A percentile compares a stretch with the other conserved stretches of the same genome.
Conservation (phyloP, 2,329 filamentous ascomycete species). For the Talaromyces rugulosus region DNA sequence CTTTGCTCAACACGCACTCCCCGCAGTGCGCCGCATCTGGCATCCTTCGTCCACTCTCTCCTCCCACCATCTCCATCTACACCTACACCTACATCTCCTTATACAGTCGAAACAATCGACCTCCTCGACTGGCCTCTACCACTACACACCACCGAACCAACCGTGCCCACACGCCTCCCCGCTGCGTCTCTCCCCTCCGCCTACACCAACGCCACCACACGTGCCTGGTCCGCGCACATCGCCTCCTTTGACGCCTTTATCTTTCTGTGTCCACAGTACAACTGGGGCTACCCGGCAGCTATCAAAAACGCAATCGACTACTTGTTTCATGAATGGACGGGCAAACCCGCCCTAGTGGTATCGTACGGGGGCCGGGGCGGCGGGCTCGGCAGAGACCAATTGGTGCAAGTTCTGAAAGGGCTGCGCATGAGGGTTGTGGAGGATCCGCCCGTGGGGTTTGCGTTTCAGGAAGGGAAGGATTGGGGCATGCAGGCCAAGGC, state of each 20-base stretch:
- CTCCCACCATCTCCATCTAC: neutral
- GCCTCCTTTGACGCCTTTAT: conserved; percentile 24
- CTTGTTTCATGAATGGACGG: conserved; percentile 53
- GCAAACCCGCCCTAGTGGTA: conserved; percentile 48
- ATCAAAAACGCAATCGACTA: conserved; percentile 59
- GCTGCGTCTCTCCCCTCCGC: neutral
- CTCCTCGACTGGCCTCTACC: neutral
- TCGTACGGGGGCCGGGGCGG: conserved; percentile 46
- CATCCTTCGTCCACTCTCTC: neutral
- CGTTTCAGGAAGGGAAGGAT: neutral
- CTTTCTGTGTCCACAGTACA: conserved; percentile 43
- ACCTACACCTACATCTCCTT: neutral
- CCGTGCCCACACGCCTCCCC: neutral
- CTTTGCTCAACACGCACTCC: neutral
- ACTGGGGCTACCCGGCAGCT: conserved; percentile 46
- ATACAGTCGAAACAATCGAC: neutral
- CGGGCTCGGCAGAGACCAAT: neutral
- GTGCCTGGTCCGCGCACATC: conserved; percentile 5
- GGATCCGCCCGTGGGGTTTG: neutral
- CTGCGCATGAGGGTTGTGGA: conserved; percentile 3
- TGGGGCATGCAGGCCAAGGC: neutral
- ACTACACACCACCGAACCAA: neutral
- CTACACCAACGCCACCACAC: conserved; percentile 9
- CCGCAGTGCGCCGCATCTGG: neutral
- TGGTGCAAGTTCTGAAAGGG: conserved; percentile 6